Base-by-base conservation (phyloP, 371 early-diverging fungal species). In the Mucor circinelloides region DNA sequence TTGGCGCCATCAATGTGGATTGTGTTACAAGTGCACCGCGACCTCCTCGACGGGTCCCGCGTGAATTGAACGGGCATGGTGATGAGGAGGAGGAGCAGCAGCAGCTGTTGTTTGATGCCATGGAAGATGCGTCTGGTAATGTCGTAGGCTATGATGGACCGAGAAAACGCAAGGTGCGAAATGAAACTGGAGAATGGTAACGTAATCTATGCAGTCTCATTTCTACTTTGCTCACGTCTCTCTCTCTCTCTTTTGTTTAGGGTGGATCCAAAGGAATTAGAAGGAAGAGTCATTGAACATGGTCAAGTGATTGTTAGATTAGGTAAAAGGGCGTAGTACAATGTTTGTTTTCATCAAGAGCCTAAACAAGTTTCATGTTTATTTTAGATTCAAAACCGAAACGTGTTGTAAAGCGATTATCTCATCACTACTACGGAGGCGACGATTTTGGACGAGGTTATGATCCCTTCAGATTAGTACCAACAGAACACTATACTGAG, bases 1-100 rank as follows among this genome's bases (percentile, higher is more conserved):
- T 90, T 23, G 91, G 91, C 7, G 90, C 87, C 13, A 95, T 97
- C 69, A 97, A 97, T 66, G 76, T 87, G 10, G 83, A 81, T 46
- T 78, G 79, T 50, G 69, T 67, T 2, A 75, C 77, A 40, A 67
- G 68, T 55, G 77, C 79, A 28, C 81, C 80, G 23, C 68, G 80
- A 13, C 80, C 77, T 12, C 74, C 75, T 10, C 65, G 67, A 56
- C 73, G 77, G 7, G 60, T 63, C 12, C 63, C 73, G 23, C 70
- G 68, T 58, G 71, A 72, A 31, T 50, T 10, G 3, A 19, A 19
- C 12, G 25, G 25, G 7, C 0, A 9, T 21, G 23, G 19, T 2
- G 28, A 68, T 34, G 64, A 76, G 27, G 73, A 72, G 30, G 74
- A 70, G 2, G 36, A 36, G 36, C 2, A 36, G 30, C 30, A 30